Evolutionary conservation across 164 flowering plant species (phyloP).

Genomic region (Tetrastigma voinierianum): DNA sequence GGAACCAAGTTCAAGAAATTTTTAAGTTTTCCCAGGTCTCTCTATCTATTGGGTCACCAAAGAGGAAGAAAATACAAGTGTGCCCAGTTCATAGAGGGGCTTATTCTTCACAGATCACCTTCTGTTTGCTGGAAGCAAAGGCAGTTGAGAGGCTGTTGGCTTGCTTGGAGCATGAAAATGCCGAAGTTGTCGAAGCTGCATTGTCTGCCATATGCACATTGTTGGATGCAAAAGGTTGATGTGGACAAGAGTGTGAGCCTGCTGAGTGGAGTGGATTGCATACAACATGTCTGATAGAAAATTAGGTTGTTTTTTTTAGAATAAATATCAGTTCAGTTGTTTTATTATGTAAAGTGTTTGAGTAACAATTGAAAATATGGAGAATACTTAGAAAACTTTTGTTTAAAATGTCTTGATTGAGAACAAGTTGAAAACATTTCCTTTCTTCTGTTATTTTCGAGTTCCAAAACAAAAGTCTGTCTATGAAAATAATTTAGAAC

Average conservation of each 20-base stretch:
- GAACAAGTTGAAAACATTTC: too few species aligned
- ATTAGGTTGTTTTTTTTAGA: too few species aligned
- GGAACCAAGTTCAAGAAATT: constrained; percentile 32
- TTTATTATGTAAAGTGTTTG: too few species aligned
- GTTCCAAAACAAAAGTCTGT: too few species aligned
- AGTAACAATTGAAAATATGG: too few species aligned
- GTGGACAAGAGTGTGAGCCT: constrained; percentile 55
- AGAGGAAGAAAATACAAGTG: constrained; percentile 22
- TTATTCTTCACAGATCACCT: constrained; percentile 67
- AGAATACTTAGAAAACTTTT: too few species aligned
- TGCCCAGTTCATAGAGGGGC: constrained; percentile 74
- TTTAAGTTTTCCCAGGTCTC: constrained; percentile 28
- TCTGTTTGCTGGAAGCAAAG: constrained; percentile 66
- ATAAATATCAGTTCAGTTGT: too few species aligned
- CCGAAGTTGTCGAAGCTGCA: constrained; percentile 69
- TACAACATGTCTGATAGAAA: too few species aligned
- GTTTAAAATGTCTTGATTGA: too few species aligned
- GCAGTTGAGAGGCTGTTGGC: constrained; percentile 61
- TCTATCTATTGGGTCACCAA: constrained; percentile 32
- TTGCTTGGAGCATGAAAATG: constrained; percentile 61
- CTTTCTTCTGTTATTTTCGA: too few species aligned
- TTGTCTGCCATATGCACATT: constrained; percentile 65
- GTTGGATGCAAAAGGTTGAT: constrained; percentile 64
- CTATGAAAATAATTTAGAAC: too few species aligned
- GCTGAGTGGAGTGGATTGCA: constrained; percentile 37